These are phyloP conservation scores for Brassica incana DNA, from an alignment of 345 rosid genomes.

Conservation along the genomic window DNA sequence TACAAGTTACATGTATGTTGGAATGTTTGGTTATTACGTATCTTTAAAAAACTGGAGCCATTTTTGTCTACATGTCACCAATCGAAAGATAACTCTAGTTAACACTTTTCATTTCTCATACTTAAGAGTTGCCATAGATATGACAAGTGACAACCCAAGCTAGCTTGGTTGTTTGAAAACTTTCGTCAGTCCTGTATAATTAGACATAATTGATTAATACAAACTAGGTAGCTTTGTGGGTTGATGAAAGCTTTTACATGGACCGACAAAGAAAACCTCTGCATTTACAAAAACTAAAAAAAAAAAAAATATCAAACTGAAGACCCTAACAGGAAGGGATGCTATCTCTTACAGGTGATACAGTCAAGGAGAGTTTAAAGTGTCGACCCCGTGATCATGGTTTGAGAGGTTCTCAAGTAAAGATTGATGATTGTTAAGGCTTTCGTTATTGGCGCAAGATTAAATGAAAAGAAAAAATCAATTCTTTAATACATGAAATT, in stretches of 20 bases:
- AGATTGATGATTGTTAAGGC: background rate
- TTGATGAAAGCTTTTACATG: background rate
- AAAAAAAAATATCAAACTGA: background rate
- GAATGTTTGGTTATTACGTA: too few relatives aligned
- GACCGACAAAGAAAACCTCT: background rate
- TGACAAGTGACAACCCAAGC: background rate
- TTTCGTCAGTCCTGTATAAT: too few relatives aligned
- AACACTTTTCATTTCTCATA: background rate
- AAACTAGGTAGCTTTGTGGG: background rate
- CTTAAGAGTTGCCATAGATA: background rate
- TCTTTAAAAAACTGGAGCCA: too few relatives aligned
- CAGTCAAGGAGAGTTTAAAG: slow-evolving; percentile 26
- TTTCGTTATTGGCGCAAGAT: background rate
- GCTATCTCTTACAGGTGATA: slow-evolving; percentile 14
- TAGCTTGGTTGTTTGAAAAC: background rate
- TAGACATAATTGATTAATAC: too few relatives aligned
- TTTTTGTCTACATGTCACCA: too few relatives aligned
- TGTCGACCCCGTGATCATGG: background rate
- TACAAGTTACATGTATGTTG: background rate
- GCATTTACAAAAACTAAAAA: background rate
- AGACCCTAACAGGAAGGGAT: background rate
- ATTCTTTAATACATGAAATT: background rate
- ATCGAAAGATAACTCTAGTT: background rate
- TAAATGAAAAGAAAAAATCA: background rate
- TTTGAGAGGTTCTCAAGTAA: background rate